Conservation (phyloP, 73 alveolate genomes). For the Paramecium sonneborni region DNA sequence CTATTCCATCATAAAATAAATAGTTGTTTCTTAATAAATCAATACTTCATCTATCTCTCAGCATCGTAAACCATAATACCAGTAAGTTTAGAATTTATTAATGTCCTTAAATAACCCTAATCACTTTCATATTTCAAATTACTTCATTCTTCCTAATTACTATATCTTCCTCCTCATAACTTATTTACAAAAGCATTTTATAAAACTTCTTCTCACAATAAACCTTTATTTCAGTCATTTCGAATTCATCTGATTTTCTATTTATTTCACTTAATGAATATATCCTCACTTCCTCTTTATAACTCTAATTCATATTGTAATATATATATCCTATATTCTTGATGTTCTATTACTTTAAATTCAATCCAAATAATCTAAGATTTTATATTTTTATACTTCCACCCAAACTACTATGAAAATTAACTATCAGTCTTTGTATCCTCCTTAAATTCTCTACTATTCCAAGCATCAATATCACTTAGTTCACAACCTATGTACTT, state of each 20-base stretch:
- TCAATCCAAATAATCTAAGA: neutral
- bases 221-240: neutral
- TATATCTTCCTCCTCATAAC: neutral
- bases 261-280: neutral
- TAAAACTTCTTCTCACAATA: neutral
- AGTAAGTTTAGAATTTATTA: neutral
- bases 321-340: neutral
- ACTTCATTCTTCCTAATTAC: neutral
- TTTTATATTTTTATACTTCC: neutral
- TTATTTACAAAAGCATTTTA: neutral
- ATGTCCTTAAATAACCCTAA: neutral
- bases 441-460: neutral
- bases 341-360: neutral
- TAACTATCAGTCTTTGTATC: constrained; percentile 5
- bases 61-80: constrained; percentile 6
- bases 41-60: neutral
- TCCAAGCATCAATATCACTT: neutral
- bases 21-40: neutral
- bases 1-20: neutral
- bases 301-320: neutral
- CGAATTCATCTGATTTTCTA: neutral
- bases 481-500: neutral
- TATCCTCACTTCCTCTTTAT: neutral
- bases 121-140: neutral
- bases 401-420: neutral